Conservation (phyloP, 2,329 filamentous ascomycete genomes). For the Aspergillus phoenicis region DNA sequence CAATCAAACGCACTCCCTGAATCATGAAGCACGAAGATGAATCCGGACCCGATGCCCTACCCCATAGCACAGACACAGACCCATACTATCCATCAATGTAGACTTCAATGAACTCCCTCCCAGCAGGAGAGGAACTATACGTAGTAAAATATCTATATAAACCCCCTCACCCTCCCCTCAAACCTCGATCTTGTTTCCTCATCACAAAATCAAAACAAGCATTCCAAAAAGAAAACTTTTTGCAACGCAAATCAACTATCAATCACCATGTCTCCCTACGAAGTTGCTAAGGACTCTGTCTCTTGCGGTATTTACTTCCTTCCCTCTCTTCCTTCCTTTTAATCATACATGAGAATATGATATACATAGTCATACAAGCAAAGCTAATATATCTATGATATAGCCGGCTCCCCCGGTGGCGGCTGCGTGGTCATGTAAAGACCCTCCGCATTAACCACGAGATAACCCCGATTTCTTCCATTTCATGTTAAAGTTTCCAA, state of each 20-base stretch:
- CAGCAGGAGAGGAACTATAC: not conserved
- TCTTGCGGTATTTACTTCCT: conserved; percentile 26
- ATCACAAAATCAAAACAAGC: conserved; percentile 14
- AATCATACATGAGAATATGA: no score
- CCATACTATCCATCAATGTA: not conserved
- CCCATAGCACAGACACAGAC: no score
- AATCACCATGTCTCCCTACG: conserved; percentile 31
- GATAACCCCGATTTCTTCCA: conserved; percentile 5
- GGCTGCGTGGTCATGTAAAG: conserved; percentile 37
- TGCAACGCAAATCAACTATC: conserved; percentile 16
- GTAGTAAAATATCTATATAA: not conserved
- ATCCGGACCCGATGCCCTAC: no score
- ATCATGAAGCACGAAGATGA: no score
- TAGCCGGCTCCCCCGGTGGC: conserved; percentile 29
- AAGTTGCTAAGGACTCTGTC: conserved; percentile 23
- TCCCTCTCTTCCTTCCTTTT: not conserved
- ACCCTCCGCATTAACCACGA: not conserved
- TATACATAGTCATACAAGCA: no score
- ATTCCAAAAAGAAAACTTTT: conserved; percentile 9
- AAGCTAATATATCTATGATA: conserved; percentile 6
- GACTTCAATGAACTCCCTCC: not conserved
- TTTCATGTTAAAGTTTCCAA: not conserved
- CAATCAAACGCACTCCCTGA: not conserved
- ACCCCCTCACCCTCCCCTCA: not conserved
- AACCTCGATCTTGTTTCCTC: conserved; percentile 1